Percentiles rank a stretch among this genome's conserved stretches.
These are phyloP conservation scores for Clonostachys solani DNA, from an alignment of 2,329 filamentous ascomycete genomes.

Conservation along the genomic window DNA sequence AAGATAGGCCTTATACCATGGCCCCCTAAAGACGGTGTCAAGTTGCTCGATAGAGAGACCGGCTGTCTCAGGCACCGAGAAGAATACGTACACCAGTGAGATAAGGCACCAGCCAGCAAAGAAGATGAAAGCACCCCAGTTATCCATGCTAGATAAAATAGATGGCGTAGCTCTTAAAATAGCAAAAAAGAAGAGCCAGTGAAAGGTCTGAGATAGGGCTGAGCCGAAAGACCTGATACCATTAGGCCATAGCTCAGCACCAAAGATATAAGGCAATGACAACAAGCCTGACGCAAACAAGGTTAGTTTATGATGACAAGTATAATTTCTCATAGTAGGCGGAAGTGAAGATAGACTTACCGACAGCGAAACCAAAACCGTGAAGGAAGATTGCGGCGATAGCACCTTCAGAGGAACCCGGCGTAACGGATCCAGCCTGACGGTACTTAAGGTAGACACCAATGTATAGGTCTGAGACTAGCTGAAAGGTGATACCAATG, in stretches of 20 bases:
- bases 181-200: slow-evolving; percentile 32
- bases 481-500: slow-evolving; percentile 24
- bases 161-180: slow-evolving; percentile 25
- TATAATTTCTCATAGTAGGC: not conserved
- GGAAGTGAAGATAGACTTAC: slow-evolving; percentile 6
- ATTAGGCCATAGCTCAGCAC: slow-evolving; percentile 38
- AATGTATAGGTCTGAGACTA: slow-evolving; percentile 33
- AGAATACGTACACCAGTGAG: slow-evolving; percentile 27
- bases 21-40: slow-evolving; percentile 24
- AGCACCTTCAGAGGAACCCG: slow-evolving; percentile 25
- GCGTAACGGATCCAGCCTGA: slow-evolving; percentile 13
- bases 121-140: slow-evolving; percentile 37
- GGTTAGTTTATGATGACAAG: not conserved
- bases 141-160: slow-evolving; percentile 22
- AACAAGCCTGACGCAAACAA: slow-evolving; percentile 14
- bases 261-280: slow-evolving; percentile 38
- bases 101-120: slow-evolving; percentile 32
- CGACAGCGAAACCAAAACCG: slow-evolving; percentile 34
- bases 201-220: slow-evolving; percentile 23
- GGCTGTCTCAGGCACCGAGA: slow-evolving; percentile 31
- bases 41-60: slow-evolving; percentile 31
- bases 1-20: slow-evolving; percentile 13
- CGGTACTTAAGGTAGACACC: slow-evolving; percentile 30
- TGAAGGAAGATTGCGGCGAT: slow-evolving; percentile 39
- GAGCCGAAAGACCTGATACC: slow-evolving; percentile 35